phyloP scores from a whole-genome alignment of 257 asterid species.

The Solanum clarkiae region DNA sequence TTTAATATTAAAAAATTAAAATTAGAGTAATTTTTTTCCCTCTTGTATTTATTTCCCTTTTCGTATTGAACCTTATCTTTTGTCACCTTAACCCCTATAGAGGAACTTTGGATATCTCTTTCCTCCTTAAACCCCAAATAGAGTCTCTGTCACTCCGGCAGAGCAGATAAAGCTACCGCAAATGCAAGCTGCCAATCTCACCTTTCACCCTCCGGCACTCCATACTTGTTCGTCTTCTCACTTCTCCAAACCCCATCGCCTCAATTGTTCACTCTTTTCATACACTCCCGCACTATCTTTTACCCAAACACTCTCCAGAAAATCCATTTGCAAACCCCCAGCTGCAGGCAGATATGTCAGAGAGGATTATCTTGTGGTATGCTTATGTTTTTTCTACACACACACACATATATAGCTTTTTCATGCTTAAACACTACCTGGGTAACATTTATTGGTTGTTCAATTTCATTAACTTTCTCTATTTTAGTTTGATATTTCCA shows the following conservation, averaged over 20 bases:
- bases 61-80: background rate
- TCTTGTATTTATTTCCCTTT: too few species aligned
- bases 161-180: background rate
- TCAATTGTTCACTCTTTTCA: background rate
- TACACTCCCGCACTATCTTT: constrained; percentile 14
- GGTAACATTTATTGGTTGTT: background rate
- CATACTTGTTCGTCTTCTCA: background rate
- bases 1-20: too few species aligned
- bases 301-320: constrained; percentile 34
- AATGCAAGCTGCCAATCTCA: background rate
- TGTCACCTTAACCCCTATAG: background rate
- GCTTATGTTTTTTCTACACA: background rate
- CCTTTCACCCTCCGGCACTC: background rate
- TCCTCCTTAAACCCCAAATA: background rate
- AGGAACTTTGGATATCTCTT: background rate
- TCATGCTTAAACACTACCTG: background rate
- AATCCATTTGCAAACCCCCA: constrained; percentile 46
- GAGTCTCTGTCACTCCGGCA: background rate
- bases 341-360: constrained; percentile 56
- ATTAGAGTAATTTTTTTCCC: too few species aligned
- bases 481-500: background rate
- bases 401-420: background rate
- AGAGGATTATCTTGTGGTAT: constrained; percentile 95
- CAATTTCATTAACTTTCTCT: background rate
- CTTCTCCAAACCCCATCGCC: background rate